These are phyloP conservation scores for Tremella yokohamensis DNA, from an alignment of 768 basidiomycete species.

Conservation along the genomic window DNA sequence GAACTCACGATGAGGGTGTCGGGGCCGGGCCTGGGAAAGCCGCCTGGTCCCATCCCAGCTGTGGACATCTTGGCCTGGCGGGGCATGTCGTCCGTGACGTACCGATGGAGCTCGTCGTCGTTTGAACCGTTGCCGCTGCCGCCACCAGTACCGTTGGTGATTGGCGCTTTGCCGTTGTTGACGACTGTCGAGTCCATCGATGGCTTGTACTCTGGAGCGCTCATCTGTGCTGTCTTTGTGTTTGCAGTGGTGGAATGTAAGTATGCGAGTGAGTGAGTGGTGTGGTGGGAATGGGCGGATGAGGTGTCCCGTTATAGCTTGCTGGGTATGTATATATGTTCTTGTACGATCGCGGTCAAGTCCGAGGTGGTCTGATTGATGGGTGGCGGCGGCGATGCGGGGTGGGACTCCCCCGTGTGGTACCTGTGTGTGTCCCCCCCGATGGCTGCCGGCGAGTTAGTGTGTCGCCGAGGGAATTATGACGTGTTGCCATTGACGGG, in stretches of 20 bases:
- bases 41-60: neutral
- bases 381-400: conserved; percentile 5
- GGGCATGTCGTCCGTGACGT: conserved; percentile 42
- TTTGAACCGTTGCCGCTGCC: no score
- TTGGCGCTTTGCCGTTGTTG: conserved; percentile 17
- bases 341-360: neutral
- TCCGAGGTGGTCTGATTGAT: neutral
- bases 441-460: no score
- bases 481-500: no score
- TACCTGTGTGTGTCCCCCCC: no score
- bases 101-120: conserved; percentile 42
- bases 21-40: neutral
- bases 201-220: conserved; percentile 31
- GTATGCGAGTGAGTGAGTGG: conserved; percentile 4
- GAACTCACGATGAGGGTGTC: neutral
- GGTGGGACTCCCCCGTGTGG: no score
- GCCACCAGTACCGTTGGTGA: neutral
- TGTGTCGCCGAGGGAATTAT: no score
- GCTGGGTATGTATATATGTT: neutral
- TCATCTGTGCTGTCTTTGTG: conserved; percentile 23
- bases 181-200: conserved; percentile 37
- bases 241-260: no score
- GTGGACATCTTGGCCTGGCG: conserved; percentile 25
- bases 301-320: neutral
- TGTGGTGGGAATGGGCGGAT: neutral